These are phyloP conservation scores for Hammondia hammondi DNA, from an alignment of 169 alveolate genomes.

Conservation along the genomic window DNA sequence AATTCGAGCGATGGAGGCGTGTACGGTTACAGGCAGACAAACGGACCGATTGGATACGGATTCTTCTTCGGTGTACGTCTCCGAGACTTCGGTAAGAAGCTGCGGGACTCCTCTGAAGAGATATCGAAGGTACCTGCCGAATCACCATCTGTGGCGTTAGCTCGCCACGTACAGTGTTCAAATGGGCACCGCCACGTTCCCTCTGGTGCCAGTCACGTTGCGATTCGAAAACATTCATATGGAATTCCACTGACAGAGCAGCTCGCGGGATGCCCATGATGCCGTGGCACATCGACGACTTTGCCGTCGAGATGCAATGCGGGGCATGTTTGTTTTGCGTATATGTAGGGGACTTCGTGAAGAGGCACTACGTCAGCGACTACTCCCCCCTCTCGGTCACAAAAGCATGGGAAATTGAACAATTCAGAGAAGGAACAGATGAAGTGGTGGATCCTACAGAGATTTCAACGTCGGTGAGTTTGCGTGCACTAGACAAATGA, in stretches of 20 bases:
- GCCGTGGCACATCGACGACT: background rate
- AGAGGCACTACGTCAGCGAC: slow-evolving; percentile 20
- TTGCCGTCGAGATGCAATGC: background rate
- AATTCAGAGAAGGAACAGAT: slow-evolving; percentile 12
- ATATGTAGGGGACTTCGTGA: slow-evolving; percentile 29
- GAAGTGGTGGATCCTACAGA: slow-evolving; percentile 44
- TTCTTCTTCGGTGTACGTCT: slow-evolving; percentile 45
- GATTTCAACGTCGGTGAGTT: background rate
- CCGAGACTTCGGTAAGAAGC: slow-evolving; percentile 39
- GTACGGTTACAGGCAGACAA: slow-evolving; percentile 32
- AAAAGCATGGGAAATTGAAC: slow-evolving; percentile 40
- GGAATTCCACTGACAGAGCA: no score
- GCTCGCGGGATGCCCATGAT: no score
- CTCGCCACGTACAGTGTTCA: no score
- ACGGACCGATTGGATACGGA: slow-evolving; percentile 38
- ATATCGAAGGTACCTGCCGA: no score
- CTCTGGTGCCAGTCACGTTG: no score
- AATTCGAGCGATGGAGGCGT: background rate
- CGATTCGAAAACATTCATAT: no score
- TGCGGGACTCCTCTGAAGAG: background rate
- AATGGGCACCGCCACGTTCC: no score
- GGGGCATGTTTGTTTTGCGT: background rate
- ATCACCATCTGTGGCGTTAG: no score
- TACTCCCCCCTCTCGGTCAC: slow-evolving; percentile 16
- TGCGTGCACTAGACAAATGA: background rate